Conservation (phyloP, 2,329 filamentous ascomycete species). For the Epichloe amarillans region DNA sequence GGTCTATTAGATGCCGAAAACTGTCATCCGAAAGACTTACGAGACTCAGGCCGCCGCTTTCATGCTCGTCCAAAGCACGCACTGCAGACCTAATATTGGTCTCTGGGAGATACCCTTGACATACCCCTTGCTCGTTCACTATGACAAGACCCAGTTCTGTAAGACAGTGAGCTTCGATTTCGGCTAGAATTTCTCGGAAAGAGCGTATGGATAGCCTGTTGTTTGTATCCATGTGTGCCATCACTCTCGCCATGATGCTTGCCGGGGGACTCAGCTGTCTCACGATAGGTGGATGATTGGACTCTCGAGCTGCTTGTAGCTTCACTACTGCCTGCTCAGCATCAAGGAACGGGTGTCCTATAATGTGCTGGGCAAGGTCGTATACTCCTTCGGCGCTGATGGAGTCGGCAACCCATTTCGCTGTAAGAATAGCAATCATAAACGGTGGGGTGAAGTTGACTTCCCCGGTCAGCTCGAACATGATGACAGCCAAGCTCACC, state of each 20-base stretch:
- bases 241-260: conserved; percentile 43
- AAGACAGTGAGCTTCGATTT: conserved; percentile 34
- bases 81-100: conserved; percentile 38
- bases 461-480: conserved; percentile 48
- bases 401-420: conserved; percentile 44
- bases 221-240: conserved; percentile 28
- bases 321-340: conserved; percentile 29
- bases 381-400: conserved; percentile 41
- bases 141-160: conserved; percentile 46
- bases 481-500: conserved; percentile 43
- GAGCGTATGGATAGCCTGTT: conserved; percentile 25
- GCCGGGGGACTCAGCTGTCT: conserved; percentile 38
- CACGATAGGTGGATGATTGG: conserved; percentile 20
- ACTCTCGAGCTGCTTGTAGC: conserved; percentile 21
- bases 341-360: conserved; percentile 46
- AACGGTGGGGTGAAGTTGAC: conserved; percentile 43
- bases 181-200: conserved; percentile 30
- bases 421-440: conserved; percentile 45
- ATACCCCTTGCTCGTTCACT: conserved; percentile 30
- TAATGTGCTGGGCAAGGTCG: conserved; percentile 43
- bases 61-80: conserved; percentile 15
- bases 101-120: conserved; percentile 42
- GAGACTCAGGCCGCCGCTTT: conserved; percentile 8
- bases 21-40: conserved; percentile 17
- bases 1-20: conserved; percentile 36